Conservation (phyloP, 257 asterid genomes). For the Ilex asprella region DNA sequence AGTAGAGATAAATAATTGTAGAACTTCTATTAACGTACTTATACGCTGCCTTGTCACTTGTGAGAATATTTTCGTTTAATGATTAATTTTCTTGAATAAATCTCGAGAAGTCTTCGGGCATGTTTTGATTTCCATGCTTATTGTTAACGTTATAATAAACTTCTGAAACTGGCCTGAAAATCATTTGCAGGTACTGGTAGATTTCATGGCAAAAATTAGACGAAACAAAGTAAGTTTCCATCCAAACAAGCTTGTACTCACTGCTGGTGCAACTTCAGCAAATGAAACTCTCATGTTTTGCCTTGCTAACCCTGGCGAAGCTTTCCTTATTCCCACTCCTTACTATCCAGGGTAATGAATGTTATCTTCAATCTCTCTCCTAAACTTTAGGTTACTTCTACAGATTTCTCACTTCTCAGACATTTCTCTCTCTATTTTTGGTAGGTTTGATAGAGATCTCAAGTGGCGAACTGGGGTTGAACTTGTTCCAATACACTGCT, state of each 20-base stretch:
- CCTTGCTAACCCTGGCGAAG: constrained; percentile 38
- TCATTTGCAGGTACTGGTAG: constrained; percentile 25
- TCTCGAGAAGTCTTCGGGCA: too few species aligned
- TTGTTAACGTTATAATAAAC: neutral
- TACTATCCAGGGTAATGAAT: constrained; percentile 36
- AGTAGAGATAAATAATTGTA: too few species aligned
- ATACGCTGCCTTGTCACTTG: too few species aligned
- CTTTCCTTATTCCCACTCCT: constrained; percentile 38
- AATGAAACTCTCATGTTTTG: constrained; percentile 38
- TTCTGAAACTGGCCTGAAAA: too few species aligned
- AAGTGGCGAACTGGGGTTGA: constrained; percentile 53
- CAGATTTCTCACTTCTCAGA: neutral
- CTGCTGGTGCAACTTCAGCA: constrained; percentile 39
- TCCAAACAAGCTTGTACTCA: constrained; percentile 31
- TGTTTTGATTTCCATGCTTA: too few species aligned
- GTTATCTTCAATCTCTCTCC: neutral
- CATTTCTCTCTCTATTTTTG: neutral
- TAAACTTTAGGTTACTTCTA: neutral
- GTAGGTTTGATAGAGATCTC: constrained; percentile 47
- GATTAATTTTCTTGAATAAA: too few species aligned
- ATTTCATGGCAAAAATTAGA: constrained; percentile 30
- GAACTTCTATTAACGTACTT: too few species aligned
- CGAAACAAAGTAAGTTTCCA: constrained; percentile 27
- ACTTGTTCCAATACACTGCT: constrained; percentile 32
- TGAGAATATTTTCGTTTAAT: too few species aligned